phyloP scores from a whole-genome alignment of 2,329 filamentous ascomycete genomes.

The Corinectria fuckeliana region DNA sequence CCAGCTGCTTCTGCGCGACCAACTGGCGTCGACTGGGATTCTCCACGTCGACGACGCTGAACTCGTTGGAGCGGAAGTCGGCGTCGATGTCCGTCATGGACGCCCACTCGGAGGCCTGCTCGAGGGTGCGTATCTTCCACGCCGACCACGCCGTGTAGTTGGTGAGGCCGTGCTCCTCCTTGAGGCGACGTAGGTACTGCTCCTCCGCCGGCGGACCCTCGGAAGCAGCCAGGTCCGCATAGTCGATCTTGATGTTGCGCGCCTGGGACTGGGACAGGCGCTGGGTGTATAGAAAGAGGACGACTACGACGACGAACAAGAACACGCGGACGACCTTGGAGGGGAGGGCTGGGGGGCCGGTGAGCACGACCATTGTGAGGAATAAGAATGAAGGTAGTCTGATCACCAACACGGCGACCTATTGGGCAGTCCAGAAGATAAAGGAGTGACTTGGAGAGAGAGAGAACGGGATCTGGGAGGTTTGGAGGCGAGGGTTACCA shows the following conservation, averaged over 20 bases:
- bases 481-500: slow-evolving; percentile 18
- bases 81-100: slow-evolving; percentile 40
- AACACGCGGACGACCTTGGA: slow-evolving; percentile 35
- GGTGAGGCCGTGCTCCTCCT: slow-evolving; percentile 37
- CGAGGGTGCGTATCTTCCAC: slow-evolving; percentile 42
- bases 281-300: slow-evolving; percentile 35
- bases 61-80: slow-evolving; percentile 41
- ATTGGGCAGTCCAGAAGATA: slow-evolving; percentile 3
- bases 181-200: slow-evolving; percentile 41
- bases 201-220: slow-evolving; percentile 40
- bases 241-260: neutral
- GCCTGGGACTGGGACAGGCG: slow-evolving; percentile 19
- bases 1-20: slow-evolving; percentile 40
- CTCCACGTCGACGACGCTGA: slow-evolving; percentile 38
- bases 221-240: slow-evolving; percentile 24
- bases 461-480: slow-evolving; percentile 16
- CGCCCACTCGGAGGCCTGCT: slow-evolving; percentile 36
- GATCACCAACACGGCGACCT: slow-evolving; percentile 16
- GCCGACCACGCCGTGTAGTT: slow-evolving; percentile 44
- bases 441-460: slow-evolving; percentile 37
- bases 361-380: slow-evolving; percentile 37
- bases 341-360: slow-evolving; percentile 31
- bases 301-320: slow-evolving; percentile 33
- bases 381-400: slow-evolving; percentile 2
- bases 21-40: slow-evolving; percentile 35